Evolutionary conservation across 352 stramenopile genomes (phyloP), one percentile per base, ranked within the genome.

Genomic region (Phytophthora ohioensis): DNA sequence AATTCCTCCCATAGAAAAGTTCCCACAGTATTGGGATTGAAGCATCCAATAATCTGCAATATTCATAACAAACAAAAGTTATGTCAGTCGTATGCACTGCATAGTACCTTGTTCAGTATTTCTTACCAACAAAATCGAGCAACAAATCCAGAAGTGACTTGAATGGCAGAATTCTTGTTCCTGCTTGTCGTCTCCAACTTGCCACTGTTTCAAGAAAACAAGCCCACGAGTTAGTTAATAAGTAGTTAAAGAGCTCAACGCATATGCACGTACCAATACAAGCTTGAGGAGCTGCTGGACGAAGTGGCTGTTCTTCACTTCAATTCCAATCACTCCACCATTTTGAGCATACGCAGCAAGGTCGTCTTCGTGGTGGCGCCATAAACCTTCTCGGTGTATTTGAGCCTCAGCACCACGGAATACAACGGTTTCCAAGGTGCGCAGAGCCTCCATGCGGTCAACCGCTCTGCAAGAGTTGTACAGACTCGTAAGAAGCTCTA

Each of bases 91-190:
- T 41, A 45, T 47, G 41, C 3, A 57, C 10, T 49, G 34, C 12
- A n/a, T 3, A 56, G 15, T 38, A 34, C 17, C 7, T 47, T 46
- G 4, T 11, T 42, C n/a, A 5, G 21, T 10, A 39, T 21, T 12
- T 10, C 35, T 73, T 75, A 96, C 87, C 79, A 96, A 60, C n/a
- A 96, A 67, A 72, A 96, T 93, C 5, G 84, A 88, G 67, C 86
- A 93, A 17, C 76, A 90, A 51, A 94, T 92, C 89, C 89, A 96
- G 52, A 91, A 96, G 27, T 86, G 86, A 47, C 81, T 93, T 2
- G 84, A 84, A 64, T 93, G 81, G 51, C 83, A 93, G 48, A 95
- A 92, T 17, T 92, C 76, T 57, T 93, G 83, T 30, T 94, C 87
- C 31, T 82, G 57, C 39, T 91, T 89, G 43, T 87, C 70, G 5